These are phyloP conservation scores for Diddensiella caesifluorescens DNA, from an alignment of 805 yeast species.

Conservation along the genomic window DNA sequence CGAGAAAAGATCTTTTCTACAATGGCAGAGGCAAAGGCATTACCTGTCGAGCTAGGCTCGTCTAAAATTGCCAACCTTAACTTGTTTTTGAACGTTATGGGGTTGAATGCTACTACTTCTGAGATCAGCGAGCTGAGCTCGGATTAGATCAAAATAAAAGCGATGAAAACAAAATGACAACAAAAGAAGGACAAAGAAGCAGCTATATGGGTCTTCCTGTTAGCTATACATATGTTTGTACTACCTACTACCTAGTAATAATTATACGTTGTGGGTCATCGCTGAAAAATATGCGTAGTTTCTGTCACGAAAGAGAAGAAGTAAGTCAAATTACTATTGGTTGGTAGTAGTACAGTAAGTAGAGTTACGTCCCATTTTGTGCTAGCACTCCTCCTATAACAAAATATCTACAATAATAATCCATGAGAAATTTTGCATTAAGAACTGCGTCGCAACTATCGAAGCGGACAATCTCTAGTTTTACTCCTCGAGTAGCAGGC, in stretches of 20 bases:
- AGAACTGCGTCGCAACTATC: neutral
- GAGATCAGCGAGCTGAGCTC: slow-evolving; percentile 69
- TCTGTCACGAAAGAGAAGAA: too few species aligned
- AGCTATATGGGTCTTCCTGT: too few species aligned
- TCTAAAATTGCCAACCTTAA: slow-evolving; percentile 73
- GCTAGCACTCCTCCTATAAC: too few species aligned
- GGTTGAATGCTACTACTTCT: slow-evolving; percentile 83
- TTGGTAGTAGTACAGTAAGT: too few species aligned
- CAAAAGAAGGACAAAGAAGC: too few species aligned
- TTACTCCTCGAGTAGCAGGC: neutral
- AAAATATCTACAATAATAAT: neutral
- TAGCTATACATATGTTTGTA: too few species aligned
- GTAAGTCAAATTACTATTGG: too few species aligned
- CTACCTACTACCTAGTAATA: too few species aligned
- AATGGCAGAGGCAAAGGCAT: slow-evolving; percentile 63
- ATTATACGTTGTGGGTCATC: too few species aligned
- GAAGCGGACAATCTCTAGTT: neutral
- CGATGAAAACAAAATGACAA: too few species aligned
- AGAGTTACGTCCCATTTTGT: too few species aligned
- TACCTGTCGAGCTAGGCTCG: slow-evolving; percentile 47
- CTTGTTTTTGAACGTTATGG: slow-evolving; percentile 92
- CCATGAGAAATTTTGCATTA: neutral
- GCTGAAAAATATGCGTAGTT: too few species aligned
- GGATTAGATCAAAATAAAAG: neutral
- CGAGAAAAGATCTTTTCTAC: slow-evolving; percentile 90